Evolutionary conservation across 257 asterid genomes (phyloP), one percentile per base, ranked within the genome.

Genomic region (Plectranthus barbatus): DNA sequence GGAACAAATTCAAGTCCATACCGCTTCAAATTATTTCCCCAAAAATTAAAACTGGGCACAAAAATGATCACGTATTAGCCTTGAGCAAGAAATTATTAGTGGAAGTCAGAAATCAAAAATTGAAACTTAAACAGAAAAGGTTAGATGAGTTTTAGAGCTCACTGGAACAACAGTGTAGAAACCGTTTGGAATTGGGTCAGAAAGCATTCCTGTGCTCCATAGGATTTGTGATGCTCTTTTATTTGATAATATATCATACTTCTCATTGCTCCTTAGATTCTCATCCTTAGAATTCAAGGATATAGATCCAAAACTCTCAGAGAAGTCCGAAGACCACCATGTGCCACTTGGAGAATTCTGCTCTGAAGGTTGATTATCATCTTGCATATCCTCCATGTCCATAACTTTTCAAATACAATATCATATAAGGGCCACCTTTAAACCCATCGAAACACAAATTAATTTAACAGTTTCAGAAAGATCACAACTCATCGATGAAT

Each of bases 151-250:
- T 40, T 62, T 49, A 53, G 76, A 67, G 70, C 99, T 93, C 79
- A 93, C 99, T 7, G 97, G 96, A 73, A 82, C 82, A 72, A 90
- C 80, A 60, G 91, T 85, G 83, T 87, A 93, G 86, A 93, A 93
- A 61, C 99, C 99, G 77, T 90, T 87, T 66, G 97, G 96, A 76
- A 93, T 85, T 37, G 87, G 90, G 56, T 82, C 96, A 33, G 88
- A 85, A 66, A 93, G 95, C 78, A 78, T 76, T 68, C 97, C 96
- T 34, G 95, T 84, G 74, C 87, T 81, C 99, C 99, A 93, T 44
- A 93, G 85, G 62, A 81, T 80, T 79, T 85, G 91, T 36, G 99
- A 93, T 61, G 99, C 96, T 40, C 77, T 77, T 71, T 74, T 77
- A 68, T 56, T 70, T 31, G 80, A 74, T 42, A 76, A 75, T 19